phyloP scores from a whole-genome alignment of 1,284 basidiomycete genomes.

The Apiotrichum gracile region DNA sequence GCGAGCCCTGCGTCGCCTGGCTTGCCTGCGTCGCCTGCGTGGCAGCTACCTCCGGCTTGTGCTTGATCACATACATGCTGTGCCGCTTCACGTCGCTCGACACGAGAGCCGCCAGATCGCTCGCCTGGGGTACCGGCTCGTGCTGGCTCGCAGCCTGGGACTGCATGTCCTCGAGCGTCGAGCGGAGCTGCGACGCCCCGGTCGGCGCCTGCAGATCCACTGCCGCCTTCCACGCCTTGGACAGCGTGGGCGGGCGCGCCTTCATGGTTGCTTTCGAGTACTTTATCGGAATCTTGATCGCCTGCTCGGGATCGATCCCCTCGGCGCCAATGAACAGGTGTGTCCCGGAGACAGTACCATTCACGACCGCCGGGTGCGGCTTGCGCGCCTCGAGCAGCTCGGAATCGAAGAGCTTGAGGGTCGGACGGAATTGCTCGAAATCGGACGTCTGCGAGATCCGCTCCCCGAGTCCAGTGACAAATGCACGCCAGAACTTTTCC shows the following conservation, averaged over 20 bases:
- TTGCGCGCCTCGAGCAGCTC: constrained; percentile 63
- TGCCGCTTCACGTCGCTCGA: constrained; percentile 43
- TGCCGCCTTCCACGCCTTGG: constrained; percentile 60
- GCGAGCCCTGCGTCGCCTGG: neutral
- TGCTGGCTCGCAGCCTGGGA: constrained; percentile 15
- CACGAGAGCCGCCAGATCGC: constrained; percentile 39
- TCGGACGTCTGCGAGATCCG: constrained; percentile 41
- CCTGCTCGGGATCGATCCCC: constrained; percentile 59
- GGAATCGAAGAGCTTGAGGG: constrained; percentile 64
- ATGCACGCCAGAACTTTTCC: constrained; percentile 64
- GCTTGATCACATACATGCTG: constrained; percentile 37
- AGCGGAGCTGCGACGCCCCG: neutral
- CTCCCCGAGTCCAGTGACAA: constrained; percentile 51
- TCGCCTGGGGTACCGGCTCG: neutral
- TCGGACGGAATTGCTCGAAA: constrained; percentile 47
- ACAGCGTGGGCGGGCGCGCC: constrained; percentile 68
- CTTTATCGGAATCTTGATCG: constrained; percentile 68
- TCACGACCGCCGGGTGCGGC: constrained; percentile 64
- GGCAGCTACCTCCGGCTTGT: neutral
- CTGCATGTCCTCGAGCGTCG: constrained; percentile 16
- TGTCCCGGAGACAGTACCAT: constrained; percentile 60
- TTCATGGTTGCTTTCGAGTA: constrained; percentile 76
- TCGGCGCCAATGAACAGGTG: constrained; percentile 70
- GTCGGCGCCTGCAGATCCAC: constrained; percentile 29
- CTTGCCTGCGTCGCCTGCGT: neutral